Evolutionary conservation across 2,329 filamentous ascomycete genomes (phyloP).

Genomic region (Trichoderma guizhouense): DNA sequence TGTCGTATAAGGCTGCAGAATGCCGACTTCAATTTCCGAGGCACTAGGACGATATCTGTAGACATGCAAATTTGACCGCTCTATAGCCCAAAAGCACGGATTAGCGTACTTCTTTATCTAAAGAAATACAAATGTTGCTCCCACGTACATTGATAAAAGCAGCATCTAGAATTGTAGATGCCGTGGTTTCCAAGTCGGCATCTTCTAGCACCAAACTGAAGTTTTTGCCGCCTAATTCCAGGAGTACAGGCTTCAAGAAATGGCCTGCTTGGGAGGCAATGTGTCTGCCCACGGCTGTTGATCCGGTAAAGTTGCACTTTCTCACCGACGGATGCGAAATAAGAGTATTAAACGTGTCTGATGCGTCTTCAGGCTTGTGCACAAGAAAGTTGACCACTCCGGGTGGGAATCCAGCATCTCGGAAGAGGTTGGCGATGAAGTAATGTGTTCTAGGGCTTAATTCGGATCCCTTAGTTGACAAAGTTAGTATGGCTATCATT

Average conservation of each 20-base stretch:
- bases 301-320: conserved; percentile 42
- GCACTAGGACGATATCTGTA: not conserved
- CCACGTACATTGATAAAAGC: not conserved
- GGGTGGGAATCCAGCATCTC: conserved; percentile 37
- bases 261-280: conserved; percentile 34
- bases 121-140: not conserved
- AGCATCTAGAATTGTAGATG: conserved; percentile 26
- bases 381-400: conserved; percentile 38
- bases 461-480: conserved; percentile 28
- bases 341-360: conserved; percentile 31
- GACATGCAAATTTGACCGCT: conserved; percentile 1
- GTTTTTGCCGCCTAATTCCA: conserved; percentile 40
- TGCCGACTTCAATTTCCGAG: not conserved
- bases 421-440: conserved; percentile 33
- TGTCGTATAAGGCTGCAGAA: not conserved
- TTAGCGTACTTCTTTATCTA: not conserved
- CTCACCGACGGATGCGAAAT: conserved; percentile 33
- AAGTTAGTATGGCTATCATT: not conserved
- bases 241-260: conserved; percentile 37
- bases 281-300: conserved; percentile 34
- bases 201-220: conserved; percentile 39
- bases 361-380: conserved; percentile 30
- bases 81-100: not conserved
- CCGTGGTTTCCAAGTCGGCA: conserved; percentile 38
- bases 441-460: conserved; percentile 28